phyloP scores from a whole-genome alignment of 1,284 basidiomycete genomes.

The Tetrapyrgos nigripes region DNA sequence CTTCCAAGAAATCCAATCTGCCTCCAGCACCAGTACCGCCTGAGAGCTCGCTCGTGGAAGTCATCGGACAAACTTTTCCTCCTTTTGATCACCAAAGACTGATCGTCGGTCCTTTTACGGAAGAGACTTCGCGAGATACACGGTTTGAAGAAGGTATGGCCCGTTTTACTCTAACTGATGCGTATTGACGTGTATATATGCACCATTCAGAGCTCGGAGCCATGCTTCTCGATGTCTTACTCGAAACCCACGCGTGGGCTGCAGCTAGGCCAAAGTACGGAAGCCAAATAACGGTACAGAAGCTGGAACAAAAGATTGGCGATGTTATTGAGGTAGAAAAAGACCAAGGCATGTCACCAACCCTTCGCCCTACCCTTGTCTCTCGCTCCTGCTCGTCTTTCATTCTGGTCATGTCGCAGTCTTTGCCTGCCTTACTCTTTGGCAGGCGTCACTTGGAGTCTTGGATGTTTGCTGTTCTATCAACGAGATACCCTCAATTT shows the following conservation, averaged over 20 bases:
- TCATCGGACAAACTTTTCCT: conserved; percentile 47
- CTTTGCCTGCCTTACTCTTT: conserved; percentile 27
- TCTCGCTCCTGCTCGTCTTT: conserved; percentile 27
- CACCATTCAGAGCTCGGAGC: conserved; percentile 44
- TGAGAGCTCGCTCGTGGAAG: conserved; percentile 38
- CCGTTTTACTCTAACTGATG: not conserved
- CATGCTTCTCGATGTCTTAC: conserved; percentile 53
- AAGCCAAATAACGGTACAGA: conserved; percentile 46
- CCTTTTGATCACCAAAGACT: conserved; percentile 51
- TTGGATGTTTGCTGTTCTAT: not conserved
- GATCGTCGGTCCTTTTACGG: conserved; percentile 52
- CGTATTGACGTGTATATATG: conserved; percentile 11
- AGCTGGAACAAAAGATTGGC: conserved; percentile 54
- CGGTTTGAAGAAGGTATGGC: conserved; percentile 52
- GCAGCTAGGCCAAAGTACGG: conserved; percentile 54
- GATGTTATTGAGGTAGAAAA: conserved; percentile 51
- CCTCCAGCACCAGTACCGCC: not conserved
- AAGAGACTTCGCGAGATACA: conserved; percentile 48
- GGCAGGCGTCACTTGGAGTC: conserved; percentile 31
- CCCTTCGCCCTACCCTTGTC: conserved; percentile 26
- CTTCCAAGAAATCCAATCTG: conserved; percentile 3
- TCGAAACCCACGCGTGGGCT: conserved; percentile 63
- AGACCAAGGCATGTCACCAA: conserved; percentile 60
- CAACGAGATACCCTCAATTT: not conserved
- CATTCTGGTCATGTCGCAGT: not conserved